These are phyloP conservation scores for Aspergillus pseudonomiae DNA, from an alignment of 2,329 filamentous ascomycete genomes.

Conservation along the genomic window DNA sequence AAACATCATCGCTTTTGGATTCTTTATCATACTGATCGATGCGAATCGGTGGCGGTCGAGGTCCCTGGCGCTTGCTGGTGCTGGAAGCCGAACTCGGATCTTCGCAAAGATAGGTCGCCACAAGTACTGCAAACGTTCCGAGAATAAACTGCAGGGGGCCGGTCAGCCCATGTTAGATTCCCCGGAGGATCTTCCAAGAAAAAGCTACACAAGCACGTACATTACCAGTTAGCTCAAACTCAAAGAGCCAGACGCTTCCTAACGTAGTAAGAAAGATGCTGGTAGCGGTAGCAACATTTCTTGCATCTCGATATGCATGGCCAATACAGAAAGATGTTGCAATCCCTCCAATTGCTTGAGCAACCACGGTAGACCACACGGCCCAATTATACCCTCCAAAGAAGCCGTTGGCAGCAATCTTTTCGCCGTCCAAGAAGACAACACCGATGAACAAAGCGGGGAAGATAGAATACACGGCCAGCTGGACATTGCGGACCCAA, in stretches of 20 bases:
- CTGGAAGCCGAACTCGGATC: constrained; percentile 46
- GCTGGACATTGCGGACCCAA: constrained; percentile 93
- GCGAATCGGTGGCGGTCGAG: constrained; percentile 54
- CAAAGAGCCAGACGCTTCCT: constrained; percentile 82
- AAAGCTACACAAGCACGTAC: constrained; percentile 57
- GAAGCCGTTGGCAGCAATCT: constrained; percentile 82
- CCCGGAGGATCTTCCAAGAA: background rate
- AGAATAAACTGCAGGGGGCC: constrained; percentile 67
- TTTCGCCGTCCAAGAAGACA: constrained; percentile 80
- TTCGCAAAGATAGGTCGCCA: constrained; percentile 84
- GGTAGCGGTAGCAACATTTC: constrained; percentile 90
- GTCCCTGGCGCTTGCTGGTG: constrained; percentile 50
- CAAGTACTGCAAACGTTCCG: constrained; percentile 77
- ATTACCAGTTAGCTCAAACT: constrained; percentile 71
- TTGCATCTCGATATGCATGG: constrained; percentile 85
- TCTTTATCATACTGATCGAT: constrained; percentile 79
- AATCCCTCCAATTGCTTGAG: constrained; percentile 83
- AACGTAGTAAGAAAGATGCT: constrained; percentile 87
- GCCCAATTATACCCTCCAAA: constrained; percentile 93
- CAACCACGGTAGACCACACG: constrained; percentile 81
- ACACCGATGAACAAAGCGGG: constrained; percentile 86
- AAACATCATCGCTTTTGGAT: constrained; percentile 52
- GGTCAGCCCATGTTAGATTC: background rate
- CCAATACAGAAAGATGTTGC: constrained; percentile 81
- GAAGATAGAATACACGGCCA: constrained; percentile 92